phyloP scores from a whole-genome alignment of 306 rosid species.

The Malus orientalis region DNA sequence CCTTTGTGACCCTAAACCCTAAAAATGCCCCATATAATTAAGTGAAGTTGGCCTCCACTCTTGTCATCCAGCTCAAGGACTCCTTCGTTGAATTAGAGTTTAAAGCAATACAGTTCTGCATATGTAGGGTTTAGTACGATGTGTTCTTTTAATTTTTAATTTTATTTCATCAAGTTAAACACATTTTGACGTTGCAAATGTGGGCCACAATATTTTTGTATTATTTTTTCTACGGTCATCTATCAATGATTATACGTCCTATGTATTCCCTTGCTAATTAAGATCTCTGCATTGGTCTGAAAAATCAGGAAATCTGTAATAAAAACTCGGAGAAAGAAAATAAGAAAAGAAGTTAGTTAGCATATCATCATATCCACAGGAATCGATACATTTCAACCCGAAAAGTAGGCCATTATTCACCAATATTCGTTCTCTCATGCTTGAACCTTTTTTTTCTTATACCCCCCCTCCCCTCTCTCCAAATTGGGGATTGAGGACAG shows the following conservation, averaged over 20 bases:
- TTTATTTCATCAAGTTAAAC: background rate
- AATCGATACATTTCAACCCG: background rate
- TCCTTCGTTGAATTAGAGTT: background rate
- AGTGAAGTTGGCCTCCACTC: conserved; percentile 45
- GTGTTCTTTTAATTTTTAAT: background rate
- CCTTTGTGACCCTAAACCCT: conserved; percentile 47
- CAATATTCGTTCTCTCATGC: background rate
- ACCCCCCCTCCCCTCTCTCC: too few relatives aligned
- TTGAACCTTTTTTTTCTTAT: background rate
- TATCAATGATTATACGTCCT: background rate
- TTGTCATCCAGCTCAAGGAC: background rate
- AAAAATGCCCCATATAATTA: background rate
- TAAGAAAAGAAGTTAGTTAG: background rate
- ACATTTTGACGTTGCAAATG: background rate
- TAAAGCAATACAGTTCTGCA: background rate
- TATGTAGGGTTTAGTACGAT: background rate
- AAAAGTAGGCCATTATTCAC: background rate
- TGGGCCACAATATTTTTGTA: background rate
- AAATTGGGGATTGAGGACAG: too few relatives aligned
- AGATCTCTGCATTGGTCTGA: background rate
- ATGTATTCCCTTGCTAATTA: background rate
- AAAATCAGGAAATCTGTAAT: background rate
- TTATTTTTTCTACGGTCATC: background rate
- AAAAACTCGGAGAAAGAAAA: background rate
- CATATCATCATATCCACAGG: background rate